These are phyloP conservation scores for Exserohilum rostratum DNA, from an alignment of 2,329 filamentous ascomycete species.

Conservation along the genomic window DNA sequence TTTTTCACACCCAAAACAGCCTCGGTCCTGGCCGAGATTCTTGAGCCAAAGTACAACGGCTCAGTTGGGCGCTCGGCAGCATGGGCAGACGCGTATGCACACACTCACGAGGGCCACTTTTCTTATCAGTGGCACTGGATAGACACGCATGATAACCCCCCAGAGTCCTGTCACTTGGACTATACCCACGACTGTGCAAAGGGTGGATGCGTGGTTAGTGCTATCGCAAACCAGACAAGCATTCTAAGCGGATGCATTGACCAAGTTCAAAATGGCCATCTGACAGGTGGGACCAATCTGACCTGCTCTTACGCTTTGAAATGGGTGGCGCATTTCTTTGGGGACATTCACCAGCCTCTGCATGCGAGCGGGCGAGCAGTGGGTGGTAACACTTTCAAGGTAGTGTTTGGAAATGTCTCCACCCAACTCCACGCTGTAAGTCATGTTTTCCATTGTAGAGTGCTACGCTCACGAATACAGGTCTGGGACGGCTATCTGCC, in stretches of 20 bases:
- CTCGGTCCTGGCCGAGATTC: conserved; percentile 41
- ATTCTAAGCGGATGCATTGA: conserved; percentile 47
- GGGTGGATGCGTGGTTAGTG: conserved; percentile 50
- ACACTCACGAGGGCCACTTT: conserved; percentile 48
- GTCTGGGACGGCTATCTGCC: conserved; percentile 51
- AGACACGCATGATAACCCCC: conserved; percentile 44
- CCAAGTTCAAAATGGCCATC: conserved; percentile 30
- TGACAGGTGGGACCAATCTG: conserved; percentile 39
- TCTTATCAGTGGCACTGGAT: conserved; percentile 54
- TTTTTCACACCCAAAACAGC: conserved; percentile 44
- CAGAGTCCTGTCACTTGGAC: conserved; percentile 42
- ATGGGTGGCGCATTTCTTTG: conserved; percentile 51
- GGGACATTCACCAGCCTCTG: conserved; percentile 51
- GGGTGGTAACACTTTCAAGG: conserved; percentile 48
- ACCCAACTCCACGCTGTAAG: conserved; percentile 50
- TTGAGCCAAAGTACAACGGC: conserved; percentile 49
- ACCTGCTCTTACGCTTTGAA: conserved; percentile 51
- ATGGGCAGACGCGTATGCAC: conserved; percentile 50
- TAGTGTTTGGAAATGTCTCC: conserved; percentile 42
- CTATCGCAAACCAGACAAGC: conserved; percentile 51
- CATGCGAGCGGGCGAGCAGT: conserved; percentile 48
- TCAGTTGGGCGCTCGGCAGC: conserved; percentile 49
- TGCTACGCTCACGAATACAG: conserved; percentile 26
- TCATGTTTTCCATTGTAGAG: background rate
- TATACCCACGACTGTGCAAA: conserved; percentile 47